Percentiles rank a stretch among this genome's conserved stretches.
These are phyloP conservation scores for Cystobasidium pallidum DNA, from an alignment of 1,284 basidiomycete genomes.

Conservation along the genomic window DNA sequence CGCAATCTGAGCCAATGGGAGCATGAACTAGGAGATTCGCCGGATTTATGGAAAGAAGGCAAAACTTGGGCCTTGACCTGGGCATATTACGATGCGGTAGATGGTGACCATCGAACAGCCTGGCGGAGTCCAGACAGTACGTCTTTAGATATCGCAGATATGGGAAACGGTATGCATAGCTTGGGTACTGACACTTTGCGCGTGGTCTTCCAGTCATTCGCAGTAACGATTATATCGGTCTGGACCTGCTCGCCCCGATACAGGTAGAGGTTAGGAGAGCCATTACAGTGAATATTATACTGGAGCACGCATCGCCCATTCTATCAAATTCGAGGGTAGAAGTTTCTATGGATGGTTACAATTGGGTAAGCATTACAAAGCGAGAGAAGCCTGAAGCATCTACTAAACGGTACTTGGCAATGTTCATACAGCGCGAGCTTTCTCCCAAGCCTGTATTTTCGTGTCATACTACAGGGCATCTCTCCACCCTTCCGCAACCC, in stretches of 20 bases:
- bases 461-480: constrained; percentile 35
- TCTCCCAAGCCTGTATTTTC: constrained; percentile 8
- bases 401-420: no score
- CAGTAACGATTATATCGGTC: constrained; percentile 51
- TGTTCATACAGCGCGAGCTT: not conserved
- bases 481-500: constrained; percentile 41
- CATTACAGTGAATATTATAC: constrained; percentile 42
- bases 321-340: constrained; percentile 38
- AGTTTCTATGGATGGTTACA: constrained; percentile 48
- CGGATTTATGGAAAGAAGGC: constrained; percentile 45
- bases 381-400: no score
- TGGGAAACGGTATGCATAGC: no score
- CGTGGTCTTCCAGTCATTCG: constrained; percentile 45
- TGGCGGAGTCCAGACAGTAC: constrained; percentile 51
- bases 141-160: constrained; percentile 15
- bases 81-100: constrained; percentile 49
- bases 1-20: constrained; percentile 47
- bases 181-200: no score
- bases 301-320: constrained; percentile 47
- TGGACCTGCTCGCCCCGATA: constrained; percentile 48
- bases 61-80: constrained; percentile 48
- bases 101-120: constrained; percentile 48
- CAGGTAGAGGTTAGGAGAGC: constrained; percentile 31
- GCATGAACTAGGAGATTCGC: constrained; percentile 42
- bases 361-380: constrained; percentile 52